Evolutionary conservation across 768 basidiomycete genomes (phyloP), one percentile per base, ranked within the genome.

Genomic region (Astraeus odoratus): DNA sequence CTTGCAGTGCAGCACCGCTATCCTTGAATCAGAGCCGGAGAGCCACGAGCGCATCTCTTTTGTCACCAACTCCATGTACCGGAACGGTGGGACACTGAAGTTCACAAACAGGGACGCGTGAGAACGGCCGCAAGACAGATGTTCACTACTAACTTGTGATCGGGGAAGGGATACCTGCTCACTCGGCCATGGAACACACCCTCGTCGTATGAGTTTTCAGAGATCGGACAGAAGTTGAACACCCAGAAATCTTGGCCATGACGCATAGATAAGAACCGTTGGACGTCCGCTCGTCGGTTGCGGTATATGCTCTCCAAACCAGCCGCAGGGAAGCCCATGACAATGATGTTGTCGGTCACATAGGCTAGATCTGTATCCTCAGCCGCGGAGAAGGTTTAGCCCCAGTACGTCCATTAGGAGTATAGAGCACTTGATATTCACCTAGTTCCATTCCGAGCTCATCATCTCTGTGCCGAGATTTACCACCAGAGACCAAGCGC

Each of bases 1-100:
- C 77, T 93, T 93, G 61, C 90, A 93, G 53, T 93, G 91, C 0
- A 93, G 70, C 5, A 91, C 90, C 3, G 80, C 81, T 5, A 92
- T 82, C 27, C 83, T 68, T 3, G 85, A 75, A 1, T 72, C 66
- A 8, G 81, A 78, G 0, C 74, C 80, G 25, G 71, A 68, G 1
- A 93, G 67, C 87, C 87, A 93, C 7, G 70, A 63, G 29, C 72
- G 71, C 61, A 92, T 87, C 60, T 90, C 88, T 19, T 83, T 70
- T 0, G 81, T 80, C 5, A 80, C 75, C 9, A 92, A 72, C 16
- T 84, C 76, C 50, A 95, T 70, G 39, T 88, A 70, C 0, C 80
- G 73, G 16, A 93, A 66, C 1, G 91, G 90, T 1, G 91, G 89
- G 4, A 84, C 81, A 60, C 83, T 86, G 51, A 8, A 8, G 18